These are phyloP conservation scores for Leccinum uliginosum DNA, from an alignment of 768 basidiomycete genomes.

Conservation along the genomic window DNA sequence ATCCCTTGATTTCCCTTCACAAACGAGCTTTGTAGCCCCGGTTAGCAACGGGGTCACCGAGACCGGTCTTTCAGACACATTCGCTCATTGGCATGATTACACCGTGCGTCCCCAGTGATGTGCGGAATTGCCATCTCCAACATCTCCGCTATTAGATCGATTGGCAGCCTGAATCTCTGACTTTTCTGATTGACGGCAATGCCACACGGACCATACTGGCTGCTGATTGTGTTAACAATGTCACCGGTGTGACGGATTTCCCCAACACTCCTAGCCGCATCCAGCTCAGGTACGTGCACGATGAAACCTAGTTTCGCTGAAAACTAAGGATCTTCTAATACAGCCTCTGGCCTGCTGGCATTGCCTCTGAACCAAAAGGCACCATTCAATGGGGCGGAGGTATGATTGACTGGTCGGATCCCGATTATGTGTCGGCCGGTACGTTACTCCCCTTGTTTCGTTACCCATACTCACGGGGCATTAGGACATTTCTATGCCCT, in stretches of 20 bases:
- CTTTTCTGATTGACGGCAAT: constrained; percentile 67
- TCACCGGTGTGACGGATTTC: constrained; percentile 55
- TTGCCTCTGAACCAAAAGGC: constrained; percentile 53
- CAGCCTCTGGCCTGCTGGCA: constrained; percentile 81
- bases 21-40: constrained; percentile 30
- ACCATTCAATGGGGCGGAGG: constrained; percentile 79
- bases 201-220: constrained; percentile 65
- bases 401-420: constrained; percentile 77
- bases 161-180: constrained; percentile 68
- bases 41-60: constrained; percentile 47
- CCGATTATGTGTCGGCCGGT: constrained; percentile 70
- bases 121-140: background rate
- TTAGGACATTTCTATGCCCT: constrained; percentile 68
- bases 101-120: constrained; percentile 43
- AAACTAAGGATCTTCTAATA: background rate
- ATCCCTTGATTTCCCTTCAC: background rate
- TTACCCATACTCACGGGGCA: background rate
- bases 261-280: constrained; percentile 78
- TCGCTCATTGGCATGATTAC: constrained; percentile 68
- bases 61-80: constrained; percentile 57
- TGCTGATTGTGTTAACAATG: constrained; percentile 47
- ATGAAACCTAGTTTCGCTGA: background rate
- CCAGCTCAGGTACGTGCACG: constrained; percentile 57
- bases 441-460: constrained; percentile 7
- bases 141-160: constrained; percentile 50